Conservation (phyloP, 2,329 filamentous ascomycete genomes). For the Simplicillium aogashimaense region DNA sequence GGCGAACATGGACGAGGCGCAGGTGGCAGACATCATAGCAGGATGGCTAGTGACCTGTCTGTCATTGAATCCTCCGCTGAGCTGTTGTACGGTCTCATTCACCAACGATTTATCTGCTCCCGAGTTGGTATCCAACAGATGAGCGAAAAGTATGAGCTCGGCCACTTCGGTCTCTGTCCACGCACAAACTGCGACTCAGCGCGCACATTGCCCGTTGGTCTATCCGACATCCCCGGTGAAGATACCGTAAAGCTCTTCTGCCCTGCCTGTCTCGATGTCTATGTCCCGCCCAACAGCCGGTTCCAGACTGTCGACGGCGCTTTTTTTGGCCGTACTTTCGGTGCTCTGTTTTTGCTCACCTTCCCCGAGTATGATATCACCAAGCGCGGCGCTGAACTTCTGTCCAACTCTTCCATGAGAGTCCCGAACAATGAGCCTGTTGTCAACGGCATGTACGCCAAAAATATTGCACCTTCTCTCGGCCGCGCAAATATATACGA, state of each 20-base stretch:
- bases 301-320: slow-evolving; percentile 97
- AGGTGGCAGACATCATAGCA: slow-evolving; percentile 60
- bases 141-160: slow-evolving; percentile 97
- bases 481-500: slow-evolving; percentile 81
- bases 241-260: slow-evolving; percentile 99
- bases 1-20: slow-evolving; percentile 41
- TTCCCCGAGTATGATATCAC: slow-evolving; percentile 92
- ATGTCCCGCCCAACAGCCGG: slow-evolving; percentile 91
- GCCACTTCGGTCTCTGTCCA: slow-evolving; percentile 94
- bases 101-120: slow-evolving; percentile 97
- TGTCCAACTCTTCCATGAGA: slow-evolving; percentile 27
- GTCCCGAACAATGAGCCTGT: slow-evolving; percentile 33
- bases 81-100: slow-evolving; percentile 94
- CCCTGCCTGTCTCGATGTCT: slow-evolving; percentile 91
- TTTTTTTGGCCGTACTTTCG: slow-evolving; percentile 97
- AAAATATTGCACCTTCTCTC: slow-evolving; percentile 82
- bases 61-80: slow-evolving; percentile 98
- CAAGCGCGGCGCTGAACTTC: slow-evolving; percentile 54
- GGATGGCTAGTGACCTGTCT: slow-evolving; percentile 85
- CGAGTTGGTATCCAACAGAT: slow-evolving; percentile 95
- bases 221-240: slow-evolving; percentile 89
- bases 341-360: slow-evolving; percentile 94
- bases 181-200: slow-evolving; percentile 85
- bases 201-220: slow-evolving; percentile 83
- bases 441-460: slow-evolving; percentile 79